phyloP scores from a whole-genome alignment of 179 eudicot genomes.

The Spinacia oleracea region DNA sequence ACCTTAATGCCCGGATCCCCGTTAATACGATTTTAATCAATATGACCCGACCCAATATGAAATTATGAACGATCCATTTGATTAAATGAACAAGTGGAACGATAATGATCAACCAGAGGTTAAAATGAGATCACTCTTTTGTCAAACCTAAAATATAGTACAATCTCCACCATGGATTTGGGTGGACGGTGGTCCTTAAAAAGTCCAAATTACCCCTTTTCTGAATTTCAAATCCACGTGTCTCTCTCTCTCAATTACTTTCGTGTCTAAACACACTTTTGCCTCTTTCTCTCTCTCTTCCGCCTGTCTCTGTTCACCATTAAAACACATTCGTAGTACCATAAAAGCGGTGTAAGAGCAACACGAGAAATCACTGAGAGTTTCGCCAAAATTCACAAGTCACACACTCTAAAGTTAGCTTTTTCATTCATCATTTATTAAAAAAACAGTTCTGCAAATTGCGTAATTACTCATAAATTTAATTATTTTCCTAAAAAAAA shows the following conservation, averaged over 20 bases:
- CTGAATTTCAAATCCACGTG: slow-evolving; percentile 17
- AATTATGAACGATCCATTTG: neutral
- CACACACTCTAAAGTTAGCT: slow-evolving; percentile 6
- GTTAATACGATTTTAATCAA: neutral
- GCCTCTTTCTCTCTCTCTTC: neutral
- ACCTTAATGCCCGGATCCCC: too few relatives aligned
- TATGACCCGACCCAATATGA: neutral
- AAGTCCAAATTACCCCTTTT: neutral
- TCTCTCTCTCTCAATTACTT: slow-evolving; percentile 8
- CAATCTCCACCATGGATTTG: neutral
- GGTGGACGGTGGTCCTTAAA: neutral
- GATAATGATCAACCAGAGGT: neutral
- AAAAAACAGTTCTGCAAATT: neutral
- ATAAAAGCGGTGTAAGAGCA: slow-evolving; percentile 10
- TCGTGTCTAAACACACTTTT: slow-evolving; percentile 30
- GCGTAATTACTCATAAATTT: neutral
- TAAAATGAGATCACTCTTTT: neutral
- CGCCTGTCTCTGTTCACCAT: neutral
- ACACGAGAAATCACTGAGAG: slow-evolving; percentile 28
- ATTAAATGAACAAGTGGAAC: neutral
- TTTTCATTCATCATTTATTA: neutral
- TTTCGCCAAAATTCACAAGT: slow-evolving; percentile 25
- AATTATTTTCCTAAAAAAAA: too few relatives aligned
- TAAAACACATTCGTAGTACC: neutral
- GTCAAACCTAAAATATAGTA: neutral